Percentiles rank a stretch among this genome's conserved stretches.
Evolutionary conservation across 176 grass and related monocot species (phyloP).

Genomic region (Elaeis guineensis): DNA sequence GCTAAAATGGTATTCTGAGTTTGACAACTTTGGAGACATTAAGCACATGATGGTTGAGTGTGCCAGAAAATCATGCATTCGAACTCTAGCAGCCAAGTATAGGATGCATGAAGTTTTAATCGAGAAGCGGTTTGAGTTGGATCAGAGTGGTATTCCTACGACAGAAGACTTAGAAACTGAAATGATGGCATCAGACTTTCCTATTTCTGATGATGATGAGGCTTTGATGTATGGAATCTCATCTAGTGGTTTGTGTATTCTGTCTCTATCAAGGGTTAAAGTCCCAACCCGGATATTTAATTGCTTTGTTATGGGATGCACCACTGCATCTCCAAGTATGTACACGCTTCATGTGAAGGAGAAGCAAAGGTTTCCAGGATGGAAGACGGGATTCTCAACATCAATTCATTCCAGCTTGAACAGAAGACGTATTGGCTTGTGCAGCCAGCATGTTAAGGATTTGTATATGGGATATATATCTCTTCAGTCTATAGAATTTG

Average conservation of each 20-base stretch:
- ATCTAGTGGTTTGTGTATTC: conserved; percentile 58
- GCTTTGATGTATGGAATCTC: conserved; percentile 75
- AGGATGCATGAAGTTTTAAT: conserved; percentile 69
- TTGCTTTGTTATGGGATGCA: conserved; percentile 84
- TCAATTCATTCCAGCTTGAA: conserved; percentile 73
- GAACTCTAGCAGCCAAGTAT: conserved; percentile 85
- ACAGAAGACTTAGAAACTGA: conserved; percentile 49
- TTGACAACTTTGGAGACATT: conserved; percentile 82
- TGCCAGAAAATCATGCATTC: conserved; percentile 87
- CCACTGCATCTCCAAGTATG: conserved; percentile 56
- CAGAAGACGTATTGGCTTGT: conserved; percentile 67
- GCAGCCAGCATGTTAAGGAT: conserved; percentile 87
- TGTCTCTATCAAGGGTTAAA: conserved; percentile 70
- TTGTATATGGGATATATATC: conserved; percentile 78
- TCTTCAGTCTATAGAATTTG: conserved; percentile 86
- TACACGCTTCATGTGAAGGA: conserved; percentile 76
- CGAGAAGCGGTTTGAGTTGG: conserved; percentile 84
- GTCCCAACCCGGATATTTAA: conserved; percentile 49
- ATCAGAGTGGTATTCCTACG: conserved; percentile 56
- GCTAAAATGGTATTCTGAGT: conserved; percentile 64
- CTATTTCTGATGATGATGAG: conserved; percentile 37
- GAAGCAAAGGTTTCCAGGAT: conserved; percentile 80
- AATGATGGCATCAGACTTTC: conserved; percentile 26
- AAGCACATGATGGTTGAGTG: conserved; percentile 53
- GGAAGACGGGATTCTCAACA: conserved; percentile 76